phyloP scores from a whole-genome alignment of 2,329 filamentous ascomycete species.

The Colletotrichum godetiae region DNA sequence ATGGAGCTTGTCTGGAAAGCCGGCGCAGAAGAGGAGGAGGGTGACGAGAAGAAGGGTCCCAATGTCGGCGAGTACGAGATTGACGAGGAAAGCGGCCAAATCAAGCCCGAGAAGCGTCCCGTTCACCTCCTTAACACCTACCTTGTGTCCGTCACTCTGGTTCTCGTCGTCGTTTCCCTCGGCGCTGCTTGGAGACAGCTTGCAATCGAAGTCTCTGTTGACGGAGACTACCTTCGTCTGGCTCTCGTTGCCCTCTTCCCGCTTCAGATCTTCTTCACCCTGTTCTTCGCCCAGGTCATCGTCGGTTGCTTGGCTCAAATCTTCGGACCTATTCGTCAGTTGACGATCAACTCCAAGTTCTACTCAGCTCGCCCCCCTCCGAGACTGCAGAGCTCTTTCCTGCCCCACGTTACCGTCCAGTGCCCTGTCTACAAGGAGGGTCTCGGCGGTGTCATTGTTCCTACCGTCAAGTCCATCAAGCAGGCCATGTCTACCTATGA shows the following conservation, averaged over 20 bases:
- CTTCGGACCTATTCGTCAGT: conserved; percentile 79
- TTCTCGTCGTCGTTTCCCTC: conserved; percentile 73
- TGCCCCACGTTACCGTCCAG: conserved; percentile 85
- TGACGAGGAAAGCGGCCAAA: conserved; percentile 78
- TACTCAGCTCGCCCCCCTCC: conserved; percentile 80
- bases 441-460: conserved; percentile 77
- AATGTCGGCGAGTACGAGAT: conserved; percentile 65
- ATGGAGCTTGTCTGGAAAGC: conserved; percentile 82
- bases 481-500: conserved; percentile 82
- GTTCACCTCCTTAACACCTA: conserved; percentile 77
- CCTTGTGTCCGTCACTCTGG: conserved; percentile 74
- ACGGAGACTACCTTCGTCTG: conserved; percentile 71
- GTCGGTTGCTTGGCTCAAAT: conserved; percentile 80
- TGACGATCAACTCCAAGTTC: conserved; percentile 82
- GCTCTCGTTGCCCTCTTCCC: conserved; percentile 75
- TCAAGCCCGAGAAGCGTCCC: conserved; percentile 72
- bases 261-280: conserved; percentile 82
- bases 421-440: conserved; percentile 92
- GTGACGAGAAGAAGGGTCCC: conserved; percentile 61
- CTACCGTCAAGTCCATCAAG: conserved; percentile 82
- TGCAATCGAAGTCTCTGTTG: conserved; percentile 75
- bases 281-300: conserved; percentile 85
- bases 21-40: conserved; percentile 63
- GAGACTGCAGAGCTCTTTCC: conserved; percentile 64
- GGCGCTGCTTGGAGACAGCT: conserved; percentile 78